phyloP scores from a whole-genome alignment of 257 asterid species.

The Rubia yunnanensis region DNA sequence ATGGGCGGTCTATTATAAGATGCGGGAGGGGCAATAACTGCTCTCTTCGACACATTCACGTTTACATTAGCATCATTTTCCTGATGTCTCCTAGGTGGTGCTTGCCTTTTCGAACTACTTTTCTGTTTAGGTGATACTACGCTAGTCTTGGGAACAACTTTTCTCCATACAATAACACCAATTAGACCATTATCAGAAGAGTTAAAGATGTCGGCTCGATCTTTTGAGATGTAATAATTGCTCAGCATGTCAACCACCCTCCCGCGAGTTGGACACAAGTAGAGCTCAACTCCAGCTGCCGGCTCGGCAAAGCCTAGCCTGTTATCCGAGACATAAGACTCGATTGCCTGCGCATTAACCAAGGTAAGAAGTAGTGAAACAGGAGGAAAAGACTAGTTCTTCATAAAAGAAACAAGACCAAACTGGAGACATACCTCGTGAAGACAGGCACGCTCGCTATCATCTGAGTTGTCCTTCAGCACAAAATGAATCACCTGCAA shows the following conservation, averaged over 20 bases:
- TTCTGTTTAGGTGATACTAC: constrained; percentile 69
- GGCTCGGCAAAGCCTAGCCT: constrained; percentile 93
- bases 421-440: constrained; percentile 41
- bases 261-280: constrained; percentile 61
- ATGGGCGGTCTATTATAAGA: not conserved
- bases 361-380: not conserved
- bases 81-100: constrained; percentile 35
- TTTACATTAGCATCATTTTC: constrained; percentile 41
- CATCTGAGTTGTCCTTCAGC: constrained; percentile 48
- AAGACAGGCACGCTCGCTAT: constrained; percentile 36
- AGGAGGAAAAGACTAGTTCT: not conserved
- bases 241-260: constrained; percentile 47
- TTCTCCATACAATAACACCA: constrained; percentile 97
- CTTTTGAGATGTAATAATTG: constrained; percentile 46
- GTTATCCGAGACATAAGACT: constrained; percentile 53
- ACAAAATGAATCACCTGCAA: constrained; percentile 72
- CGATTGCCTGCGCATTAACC: constrained; percentile 44
- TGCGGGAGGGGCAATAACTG: constrained; percentile 14
- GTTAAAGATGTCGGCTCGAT: constrained; percentile 28
- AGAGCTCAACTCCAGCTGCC: constrained; percentile 66
- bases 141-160: constrained; percentile 61
- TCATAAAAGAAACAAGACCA: not conserved
- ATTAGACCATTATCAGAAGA: constrained; percentile 58
- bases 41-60: constrained; percentile 28
- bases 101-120: constrained; percentile 35